Evolutionary conservation across 2,329 filamentous ascomycete genomes (phyloP).

Genomic region (Xylaria sp.): DNA sequence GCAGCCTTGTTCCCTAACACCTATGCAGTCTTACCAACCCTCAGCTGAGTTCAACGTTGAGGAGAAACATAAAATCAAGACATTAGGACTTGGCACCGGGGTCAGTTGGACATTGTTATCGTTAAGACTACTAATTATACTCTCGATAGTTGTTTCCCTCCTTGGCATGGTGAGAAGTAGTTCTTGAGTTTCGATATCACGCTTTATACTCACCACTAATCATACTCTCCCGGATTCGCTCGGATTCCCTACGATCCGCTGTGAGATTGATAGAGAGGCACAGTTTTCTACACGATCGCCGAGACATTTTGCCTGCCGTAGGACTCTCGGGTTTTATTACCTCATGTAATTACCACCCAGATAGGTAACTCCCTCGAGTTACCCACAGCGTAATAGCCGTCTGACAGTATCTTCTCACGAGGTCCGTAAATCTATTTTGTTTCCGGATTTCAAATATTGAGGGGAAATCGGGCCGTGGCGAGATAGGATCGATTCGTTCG

Average conservation of each 20-base stretch:
- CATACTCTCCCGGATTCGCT: too few species aligned
- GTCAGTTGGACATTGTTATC: background rate
- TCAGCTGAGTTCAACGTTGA: background rate
- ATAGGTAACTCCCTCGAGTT: background rate
- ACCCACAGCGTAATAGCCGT: slow-evolving; percentile 4
- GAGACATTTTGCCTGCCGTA: background rate
- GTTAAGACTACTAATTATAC: background rate
- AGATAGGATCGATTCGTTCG: background rate
- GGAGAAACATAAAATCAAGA: background rate
- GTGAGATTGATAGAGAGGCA: background rate
- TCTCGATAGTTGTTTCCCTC: background rate
- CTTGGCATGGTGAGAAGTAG: background rate
- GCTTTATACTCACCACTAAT: background rate
- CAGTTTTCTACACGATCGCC: background rate
- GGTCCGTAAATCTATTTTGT: background rate
- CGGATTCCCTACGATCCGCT: background rate
- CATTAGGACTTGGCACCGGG: background rate
- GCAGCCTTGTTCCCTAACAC: too few species aligned
- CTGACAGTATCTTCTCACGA: slow-evolving; percentile 5
- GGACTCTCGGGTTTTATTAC: slow-evolving; percentile 17
- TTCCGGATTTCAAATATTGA: slow-evolving; percentile 18
- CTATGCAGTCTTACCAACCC: background rate
- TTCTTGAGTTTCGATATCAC: background rate
- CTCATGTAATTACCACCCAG: slow-evolving; percentile 1
- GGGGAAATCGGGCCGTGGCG: background rate